Evolutionary conservation across 257 asterid species (phyloP).

Genomic region (Cruciata laevipes): DNA sequence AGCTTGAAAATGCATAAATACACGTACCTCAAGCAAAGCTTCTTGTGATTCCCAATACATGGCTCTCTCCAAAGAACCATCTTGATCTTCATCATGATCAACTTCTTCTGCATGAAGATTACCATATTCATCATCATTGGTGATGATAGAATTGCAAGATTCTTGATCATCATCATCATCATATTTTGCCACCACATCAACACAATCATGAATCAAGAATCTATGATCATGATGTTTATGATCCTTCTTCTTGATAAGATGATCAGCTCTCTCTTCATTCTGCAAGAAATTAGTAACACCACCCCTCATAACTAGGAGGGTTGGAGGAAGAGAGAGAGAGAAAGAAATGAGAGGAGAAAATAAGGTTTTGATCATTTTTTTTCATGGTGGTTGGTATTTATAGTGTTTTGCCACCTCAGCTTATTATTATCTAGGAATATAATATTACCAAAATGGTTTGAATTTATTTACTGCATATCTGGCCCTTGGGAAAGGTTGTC

Average conservation of each 20-base stretch:
- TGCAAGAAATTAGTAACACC: conserved; percentile 5
- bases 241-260: conserved; percentile 6
- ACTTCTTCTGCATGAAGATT: not conserved
- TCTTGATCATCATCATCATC: conserved; percentile 8
- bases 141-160: not conserved
- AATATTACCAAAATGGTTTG: not conserved
- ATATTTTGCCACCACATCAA: not conserved
- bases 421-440: not conserved
- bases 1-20: not conserved
- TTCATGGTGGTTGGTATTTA: not conserved
- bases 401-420: conserved; percentile 13
- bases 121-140: not conserved
- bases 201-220: not conserved
- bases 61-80: conserved; percentile 15
- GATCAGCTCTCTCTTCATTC: conserved; percentile 9
- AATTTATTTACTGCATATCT: not conserved
- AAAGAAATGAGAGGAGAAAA: conserved; percentile 8
- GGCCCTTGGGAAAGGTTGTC: not conserved
- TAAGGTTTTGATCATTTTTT: not conserved
- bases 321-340: not conserved
- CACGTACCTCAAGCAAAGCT: conserved; percentile 36
- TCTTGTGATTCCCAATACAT: conserved; percentile 41
- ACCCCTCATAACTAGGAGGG: not conserved
- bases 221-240: not conserved
- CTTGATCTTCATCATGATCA: conserved; percentile 6